Evolutionary conservation across 2,329 filamentous ascomycete species (phyloP).

Genomic region (Cryphonectria parasitica): DNA sequence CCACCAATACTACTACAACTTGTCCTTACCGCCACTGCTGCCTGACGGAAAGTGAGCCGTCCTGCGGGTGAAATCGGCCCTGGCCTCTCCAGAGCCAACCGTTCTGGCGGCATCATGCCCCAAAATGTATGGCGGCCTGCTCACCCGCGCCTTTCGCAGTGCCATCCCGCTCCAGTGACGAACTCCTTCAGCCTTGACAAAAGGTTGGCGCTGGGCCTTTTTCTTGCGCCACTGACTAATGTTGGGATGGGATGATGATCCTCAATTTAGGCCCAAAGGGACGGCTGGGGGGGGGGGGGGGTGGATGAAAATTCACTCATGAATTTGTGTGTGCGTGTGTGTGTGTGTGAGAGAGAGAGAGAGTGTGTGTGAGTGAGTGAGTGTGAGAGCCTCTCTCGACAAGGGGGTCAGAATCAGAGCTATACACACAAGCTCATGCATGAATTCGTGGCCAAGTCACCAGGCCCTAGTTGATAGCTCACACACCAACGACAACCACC

Average conservation of each 20-base stretch:
- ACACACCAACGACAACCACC: slow-evolving; percentile 39
- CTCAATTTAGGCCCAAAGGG: slow-evolving; percentile 6
- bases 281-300: slow-evolving; percentile 1
- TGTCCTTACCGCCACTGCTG: not conserved
- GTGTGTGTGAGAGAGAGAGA: not conserved
- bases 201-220: not conserved
- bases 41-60: not conserved
- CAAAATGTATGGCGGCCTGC: slow-evolving; percentile 1
- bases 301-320: slow-evolving; percentile 10
- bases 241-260: not conserved
- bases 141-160: slow-evolving; percentile 2
- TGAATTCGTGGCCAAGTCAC: slow-evolving; percentile 50
- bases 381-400: slow-evolving; percentile 15
- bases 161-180: not conserved
- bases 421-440: slow-evolving; percentile 45
- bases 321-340: too few relatives aligned
- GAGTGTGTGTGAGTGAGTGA: not conserved
- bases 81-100: not conserved
- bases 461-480: slow-evolving; percentile 42
- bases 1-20: not conserved
- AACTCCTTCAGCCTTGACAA: not conserved
- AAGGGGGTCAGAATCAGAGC: slow-evolving; percentile 16
- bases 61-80: slow-evolving; percentile 1
- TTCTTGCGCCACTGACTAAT: slow-evolving; percentile 8
- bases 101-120: not conserved